phyloP scores from a whole-genome alignment of 257 asterid genomes.

The Forsythia viridissima region DNA sequence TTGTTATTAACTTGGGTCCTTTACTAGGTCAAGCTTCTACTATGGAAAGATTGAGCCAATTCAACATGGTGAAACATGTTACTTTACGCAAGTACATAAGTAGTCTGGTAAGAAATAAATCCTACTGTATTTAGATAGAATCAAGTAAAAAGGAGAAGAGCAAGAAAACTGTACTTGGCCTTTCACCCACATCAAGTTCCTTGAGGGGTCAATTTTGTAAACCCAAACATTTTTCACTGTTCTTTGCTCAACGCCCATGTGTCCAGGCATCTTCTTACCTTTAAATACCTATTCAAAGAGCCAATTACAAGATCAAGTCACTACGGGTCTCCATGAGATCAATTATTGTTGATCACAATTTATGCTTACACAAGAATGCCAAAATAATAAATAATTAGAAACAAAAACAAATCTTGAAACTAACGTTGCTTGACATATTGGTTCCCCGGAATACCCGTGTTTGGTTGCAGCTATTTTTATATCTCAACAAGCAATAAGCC shows the following conservation, averaged over 20 bases:
- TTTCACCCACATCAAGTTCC: constrained; percentile 90
- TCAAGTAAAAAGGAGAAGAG: constrained; percentile 1
- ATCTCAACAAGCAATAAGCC: neutral
- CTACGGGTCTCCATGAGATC: neutral
- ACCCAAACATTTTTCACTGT: constrained; percentile 93
- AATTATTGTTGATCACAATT: neutral
- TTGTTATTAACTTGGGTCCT: too few relatives aligned
- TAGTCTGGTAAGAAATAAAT: neutral
- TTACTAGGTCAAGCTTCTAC: neutral
- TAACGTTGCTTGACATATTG: neutral
- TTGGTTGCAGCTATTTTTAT: neutral
- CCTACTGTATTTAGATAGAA: neutral
- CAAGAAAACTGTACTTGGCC: constrained; percentile 72
- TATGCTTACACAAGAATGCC: neutral
- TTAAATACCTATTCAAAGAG: constrained; percentile 67
- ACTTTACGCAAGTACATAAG: neutral
- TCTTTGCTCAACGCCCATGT: constrained; percentile 86
- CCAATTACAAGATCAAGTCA: constrained; percentile 8
- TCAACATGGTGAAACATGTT: neutral
- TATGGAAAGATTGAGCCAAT: neutral
- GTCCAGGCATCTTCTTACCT: constrained; percentile 96
- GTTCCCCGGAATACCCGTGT: neutral
- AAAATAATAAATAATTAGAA: neutral
- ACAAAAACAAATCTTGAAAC: neutral
- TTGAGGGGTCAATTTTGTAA: constrained; percentile 89